phyloP scores from a whole-genome alignment of 208 protist species.

The Vickermania spadyakhi region DNA sequence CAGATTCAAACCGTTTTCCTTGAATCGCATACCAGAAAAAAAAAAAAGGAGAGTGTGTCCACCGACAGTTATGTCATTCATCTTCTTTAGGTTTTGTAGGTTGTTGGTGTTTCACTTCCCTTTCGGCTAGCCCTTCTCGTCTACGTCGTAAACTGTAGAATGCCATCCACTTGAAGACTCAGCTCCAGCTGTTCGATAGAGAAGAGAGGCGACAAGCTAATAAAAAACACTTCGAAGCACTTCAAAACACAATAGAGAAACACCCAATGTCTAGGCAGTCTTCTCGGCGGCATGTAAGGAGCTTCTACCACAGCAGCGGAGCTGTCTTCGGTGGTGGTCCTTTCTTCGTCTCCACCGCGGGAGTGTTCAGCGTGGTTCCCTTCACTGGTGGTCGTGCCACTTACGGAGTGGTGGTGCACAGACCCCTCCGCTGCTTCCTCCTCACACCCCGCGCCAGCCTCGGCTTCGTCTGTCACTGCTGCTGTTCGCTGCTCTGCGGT shows the following conservation, averaged over 20 bases:
- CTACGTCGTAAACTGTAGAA: too few relatives aligned
- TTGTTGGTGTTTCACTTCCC: too few relatives aligned
- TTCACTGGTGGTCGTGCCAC: too few relatives aligned
- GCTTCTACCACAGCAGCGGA: background rate
- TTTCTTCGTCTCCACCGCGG: background rate
- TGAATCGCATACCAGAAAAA: conserved; percentile 1
- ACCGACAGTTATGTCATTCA: too few relatives aligned
- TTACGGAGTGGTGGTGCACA: too few relatives aligned
- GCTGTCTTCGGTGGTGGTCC: background rate
- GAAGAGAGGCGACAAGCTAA: conserved; percentile 63
- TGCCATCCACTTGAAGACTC: conserved; percentile 52
- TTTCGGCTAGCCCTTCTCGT: too few relatives aligned
- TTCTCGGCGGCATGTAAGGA: background rate
- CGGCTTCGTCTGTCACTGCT: too few relatives aligned
- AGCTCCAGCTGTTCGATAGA: conserved; percentile 44
- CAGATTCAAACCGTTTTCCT: background rate
- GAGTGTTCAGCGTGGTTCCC: too few relatives aligned
- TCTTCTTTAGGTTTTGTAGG: too few relatives aligned
- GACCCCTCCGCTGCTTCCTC: too few relatives aligned
- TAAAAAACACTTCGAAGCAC: conserved; percentile 48
- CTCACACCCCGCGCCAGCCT: too few relatives aligned
- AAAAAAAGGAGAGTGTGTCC: conserved; percentile 3
- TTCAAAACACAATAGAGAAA: conserved; percentile 43
- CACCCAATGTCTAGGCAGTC: background rate
- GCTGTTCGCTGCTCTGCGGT: too few relatives aligned